Evolutionary conservation across 305 asterid genomes (phyloP).

Genomic region (Caryopteris hybrid): DNA sequence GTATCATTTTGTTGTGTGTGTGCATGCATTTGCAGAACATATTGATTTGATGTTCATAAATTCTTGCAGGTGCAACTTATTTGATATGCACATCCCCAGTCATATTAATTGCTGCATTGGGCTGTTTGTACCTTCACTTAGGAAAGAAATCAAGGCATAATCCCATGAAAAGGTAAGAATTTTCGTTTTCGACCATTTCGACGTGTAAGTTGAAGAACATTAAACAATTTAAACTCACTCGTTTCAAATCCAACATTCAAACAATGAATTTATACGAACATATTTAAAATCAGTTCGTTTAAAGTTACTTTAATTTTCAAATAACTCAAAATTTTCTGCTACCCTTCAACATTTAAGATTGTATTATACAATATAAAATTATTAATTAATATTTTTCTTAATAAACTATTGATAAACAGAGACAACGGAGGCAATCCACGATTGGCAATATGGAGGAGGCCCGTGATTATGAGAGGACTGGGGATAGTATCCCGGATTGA

Average conservation of each 20-base stretch:
- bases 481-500: constrained; percentile 73
- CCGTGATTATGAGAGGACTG: constrained; percentile 51
- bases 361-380: too few relatives aligned
- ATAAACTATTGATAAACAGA: constrained; percentile 16
- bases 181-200: too few relatives aligned
- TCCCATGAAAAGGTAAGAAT: constrained; percentile 21
- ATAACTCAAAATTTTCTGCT: too few relatives aligned
- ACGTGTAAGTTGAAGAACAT: too few relatives aligned
- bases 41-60: neutral
- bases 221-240: too few relatives aligned
- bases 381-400: neutral
- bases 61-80: constrained; percentile 31
- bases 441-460: constrained; percentile 48
- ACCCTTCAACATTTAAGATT: too few relatives aligned
- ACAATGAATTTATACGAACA: too few relatives aligned
- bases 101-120: constrained; percentile 39
- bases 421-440: constrained; percentile 10
- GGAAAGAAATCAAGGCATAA: constrained; percentile 25
- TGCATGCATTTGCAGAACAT: too few relatives aligned
- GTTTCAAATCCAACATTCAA: too few relatives aligned
- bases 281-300: too few relatives aligned
- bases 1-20: too few relatives aligned
- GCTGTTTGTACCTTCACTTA: constrained; percentile 53
- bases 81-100: constrained; percentile 36
- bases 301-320: too few relatives aligned